Evolutionary conservation across 2,329 filamentous ascomycete species (phyloP).

Genomic region (Aureobasidium sp.): DNA sequence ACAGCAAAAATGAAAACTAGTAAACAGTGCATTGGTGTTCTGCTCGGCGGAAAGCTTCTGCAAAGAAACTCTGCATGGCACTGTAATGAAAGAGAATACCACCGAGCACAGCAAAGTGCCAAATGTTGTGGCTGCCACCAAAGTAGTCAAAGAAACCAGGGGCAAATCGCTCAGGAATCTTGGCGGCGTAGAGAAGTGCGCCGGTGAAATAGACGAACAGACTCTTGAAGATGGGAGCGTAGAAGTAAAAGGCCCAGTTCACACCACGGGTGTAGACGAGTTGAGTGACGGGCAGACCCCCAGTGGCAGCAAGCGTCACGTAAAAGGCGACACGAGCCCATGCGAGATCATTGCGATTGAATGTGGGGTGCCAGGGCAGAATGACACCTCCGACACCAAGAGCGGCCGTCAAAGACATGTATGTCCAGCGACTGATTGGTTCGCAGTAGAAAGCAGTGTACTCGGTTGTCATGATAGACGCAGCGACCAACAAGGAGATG

Average conservation of each 20-base stretch:
- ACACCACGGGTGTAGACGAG: conserved; percentile 69
- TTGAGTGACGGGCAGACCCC: conserved; percentile 82
- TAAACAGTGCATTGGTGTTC: conserved; percentile 26
- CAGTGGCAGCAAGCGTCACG: conserved; percentile 76
- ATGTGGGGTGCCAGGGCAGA: conserved; percentile 90
- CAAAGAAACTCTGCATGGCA: conserved; percentile 94
- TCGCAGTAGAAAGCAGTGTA: conserved; percentile 99
- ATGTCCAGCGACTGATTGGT: conserved; percentile 74
- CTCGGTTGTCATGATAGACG: conserved; percentile 95
- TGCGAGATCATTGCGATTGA: conserved; percentile 87
- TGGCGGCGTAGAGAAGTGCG: conserved; percentile 81
- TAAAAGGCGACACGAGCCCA: conserved; percentile 92
- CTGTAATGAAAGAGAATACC: conserved; percentile 96
- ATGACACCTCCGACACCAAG: conserved; percentile 84
- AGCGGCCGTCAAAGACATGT: conserved; percentile 72
- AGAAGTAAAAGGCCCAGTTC: conserved; percentile 82
- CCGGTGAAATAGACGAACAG: conserved; percentile 79
- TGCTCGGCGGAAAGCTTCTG: conserved; percentile 40
- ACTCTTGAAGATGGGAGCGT: conserved; percentile 78
- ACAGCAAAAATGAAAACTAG: conserved; percentile 15
- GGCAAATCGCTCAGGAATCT: conserved; percentile 86
- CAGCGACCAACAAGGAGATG: conserved; percentile 88
- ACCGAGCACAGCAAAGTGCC: conserved; percentile 89
- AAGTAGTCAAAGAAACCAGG: conserved; percentile 93
- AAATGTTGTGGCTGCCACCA: conserved; percentile 93